phyloP scores from a whole-genome alignment of 345 rosid genomes.

The Ceriops decandra region DNA sequence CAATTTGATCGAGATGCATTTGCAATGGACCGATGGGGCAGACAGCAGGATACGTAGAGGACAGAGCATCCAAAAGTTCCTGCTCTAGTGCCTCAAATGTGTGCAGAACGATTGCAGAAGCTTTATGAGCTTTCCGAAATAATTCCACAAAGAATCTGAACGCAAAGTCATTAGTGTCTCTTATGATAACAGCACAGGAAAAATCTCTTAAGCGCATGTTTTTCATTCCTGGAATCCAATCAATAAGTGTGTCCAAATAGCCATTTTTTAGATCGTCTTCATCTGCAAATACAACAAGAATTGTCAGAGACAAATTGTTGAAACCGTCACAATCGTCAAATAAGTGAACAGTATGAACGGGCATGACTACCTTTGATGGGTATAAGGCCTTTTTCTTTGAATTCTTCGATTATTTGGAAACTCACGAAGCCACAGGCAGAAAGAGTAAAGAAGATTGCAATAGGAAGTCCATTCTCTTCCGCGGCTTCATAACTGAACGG shows the following conservation, averaged over 20 bases:
- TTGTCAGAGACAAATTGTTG: not conserved
- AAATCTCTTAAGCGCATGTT: conserved; percentile 37
- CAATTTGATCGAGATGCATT: conserved; percentile 13
- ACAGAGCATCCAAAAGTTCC: conserved; percentile 16
- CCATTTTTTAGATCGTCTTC: conserved; percentile 25
- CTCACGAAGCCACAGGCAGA: conserved; percentile 4
- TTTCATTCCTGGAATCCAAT: conserved; percentile 45
- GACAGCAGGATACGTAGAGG: conserved; percentile 19
- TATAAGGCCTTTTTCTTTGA: not conserved
- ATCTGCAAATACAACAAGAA: conserved; percentile 22
- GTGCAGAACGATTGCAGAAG: conserved; percentile 33
- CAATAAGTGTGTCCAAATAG: conserved; percentile 29
- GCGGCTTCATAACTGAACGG: conserved; percentile 42
- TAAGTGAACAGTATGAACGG: not conserved
- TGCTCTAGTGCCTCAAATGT: conserved; percentile 36
- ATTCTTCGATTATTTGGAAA: not conserved
- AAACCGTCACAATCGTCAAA: not conserved
- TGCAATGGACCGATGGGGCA: conserved; percentile 19
- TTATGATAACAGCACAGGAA: conserved; percentile 29
- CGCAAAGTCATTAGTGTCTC: conserved; percentile 24
- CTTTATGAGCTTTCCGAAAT: conserved; percentile 7
- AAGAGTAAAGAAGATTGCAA: conserved; percentile 19
- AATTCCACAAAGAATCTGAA: conserved; percentile 15
- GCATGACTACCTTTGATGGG: conserved; percentile 13
- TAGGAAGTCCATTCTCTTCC: conserved; percentile 30